Percentiles rank a stretch among this genome's conserved stretches.
phyloP scores from a whole-genome alignment of 2,329 filamentous ascomycete species.

The Metarhizium anisopliae region DNA sequence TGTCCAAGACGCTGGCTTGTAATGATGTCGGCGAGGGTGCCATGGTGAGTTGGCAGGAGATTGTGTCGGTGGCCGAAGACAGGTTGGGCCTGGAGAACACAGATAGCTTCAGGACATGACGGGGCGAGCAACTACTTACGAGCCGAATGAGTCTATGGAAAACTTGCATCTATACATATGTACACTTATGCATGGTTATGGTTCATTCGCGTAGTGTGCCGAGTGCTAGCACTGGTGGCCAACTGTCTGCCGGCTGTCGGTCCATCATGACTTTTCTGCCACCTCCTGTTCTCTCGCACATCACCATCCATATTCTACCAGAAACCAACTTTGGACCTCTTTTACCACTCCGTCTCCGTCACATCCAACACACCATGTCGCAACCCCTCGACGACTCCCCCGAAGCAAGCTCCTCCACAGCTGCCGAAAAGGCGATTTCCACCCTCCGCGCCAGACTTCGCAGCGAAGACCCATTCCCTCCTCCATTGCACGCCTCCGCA shows the following conservation, averaged over 20 bases:
- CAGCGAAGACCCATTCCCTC: slow-evolving; percentile 9
- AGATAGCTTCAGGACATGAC: not conserved
- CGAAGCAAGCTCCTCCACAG: slow-evolving; percentile 4
- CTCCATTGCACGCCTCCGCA: not conserved
- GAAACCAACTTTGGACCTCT: not conserved
- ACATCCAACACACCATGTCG: not conserved
- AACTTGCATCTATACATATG: no score
- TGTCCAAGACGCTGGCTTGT: slow-evolving; percentile 73
- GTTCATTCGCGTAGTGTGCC: no score
- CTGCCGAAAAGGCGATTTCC: slow-evolving; percentile 4
- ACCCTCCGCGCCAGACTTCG: slow-evolving; percentile 20
- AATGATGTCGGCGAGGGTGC: slow-evolving; percentile 75
- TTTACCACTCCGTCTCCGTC: slow-evolving; percentile 1
- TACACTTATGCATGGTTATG: no score
- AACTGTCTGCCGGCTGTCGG: not conserved
- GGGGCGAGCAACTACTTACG: no score
- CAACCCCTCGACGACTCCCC: not conserved
- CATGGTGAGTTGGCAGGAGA: slow-evolving; percentile 73
- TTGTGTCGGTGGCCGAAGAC: slow-evolving; percentile 57
- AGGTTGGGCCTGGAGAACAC: slow-evolving; percentile 25
- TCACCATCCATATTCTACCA: no score
- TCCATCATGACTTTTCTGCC: no score
- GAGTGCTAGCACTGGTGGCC: not conserved
- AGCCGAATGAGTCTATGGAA: no score
- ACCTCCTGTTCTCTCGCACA: no score